Conservation (phyloP, 1,284 basidiomycete genomes). For the Marasmius oreades region DNA sequence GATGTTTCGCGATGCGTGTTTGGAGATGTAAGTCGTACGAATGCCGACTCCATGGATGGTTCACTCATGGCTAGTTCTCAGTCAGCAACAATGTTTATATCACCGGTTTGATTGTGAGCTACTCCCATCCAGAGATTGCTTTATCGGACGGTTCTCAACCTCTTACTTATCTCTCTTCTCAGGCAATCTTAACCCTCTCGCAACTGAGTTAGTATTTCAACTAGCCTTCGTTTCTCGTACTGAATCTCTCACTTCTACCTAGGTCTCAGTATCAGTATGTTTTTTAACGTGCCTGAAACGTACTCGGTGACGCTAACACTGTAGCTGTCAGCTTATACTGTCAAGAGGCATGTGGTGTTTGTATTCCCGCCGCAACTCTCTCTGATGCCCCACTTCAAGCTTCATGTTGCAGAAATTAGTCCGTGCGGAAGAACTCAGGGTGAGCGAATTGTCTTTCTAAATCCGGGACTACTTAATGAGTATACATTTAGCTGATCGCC, state of each 20-base stretch:
- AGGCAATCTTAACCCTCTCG: neutral
- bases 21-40: constrained; percentile 13
- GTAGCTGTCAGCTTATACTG: neutral
- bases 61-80: neutral
- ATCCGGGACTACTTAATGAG: neutral
- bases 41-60: neutral
- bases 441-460: neutral
- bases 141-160: neutral
- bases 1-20: constrained; percentile 14
- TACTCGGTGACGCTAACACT: no score
- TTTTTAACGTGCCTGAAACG: no score
- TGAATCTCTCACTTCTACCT: neutral
- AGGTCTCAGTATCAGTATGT: constrained; percentile 2
- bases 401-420: constrained; percentile 7
- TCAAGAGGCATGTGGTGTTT: neutral
- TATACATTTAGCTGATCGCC: constrained; percentile 7
- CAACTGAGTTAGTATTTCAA: constrained; percentile 10
- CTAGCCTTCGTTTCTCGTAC: neutral
- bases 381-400: neutral
- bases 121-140: neutral
- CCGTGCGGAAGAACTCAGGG: constrained; percentile 7
- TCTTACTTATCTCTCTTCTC: neutral
- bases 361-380: neutral
- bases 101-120: constrained; percentile 11
- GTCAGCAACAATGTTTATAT: constrained; percentile 14